These are phyloP conservation scores for Populus trichocarpa DNA, from an alignment of 441 rosid genomes.

Conservation along the genomic window DNA sequence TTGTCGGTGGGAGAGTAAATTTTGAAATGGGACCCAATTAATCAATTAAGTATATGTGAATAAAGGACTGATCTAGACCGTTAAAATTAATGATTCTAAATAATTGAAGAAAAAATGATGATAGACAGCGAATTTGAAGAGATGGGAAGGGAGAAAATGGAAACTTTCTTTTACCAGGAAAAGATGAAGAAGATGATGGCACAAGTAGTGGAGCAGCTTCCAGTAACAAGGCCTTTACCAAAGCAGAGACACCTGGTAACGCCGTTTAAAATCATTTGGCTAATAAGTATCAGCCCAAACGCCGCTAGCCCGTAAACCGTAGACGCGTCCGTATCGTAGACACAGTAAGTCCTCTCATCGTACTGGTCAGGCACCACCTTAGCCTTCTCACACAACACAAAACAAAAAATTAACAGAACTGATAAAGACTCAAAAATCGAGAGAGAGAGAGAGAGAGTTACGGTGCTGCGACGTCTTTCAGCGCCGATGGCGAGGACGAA, in stretches of 20 bases:
- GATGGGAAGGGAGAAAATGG: constrained; percentile 5
- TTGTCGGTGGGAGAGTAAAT: not conserved
- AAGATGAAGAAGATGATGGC: constrained; percentile 78
- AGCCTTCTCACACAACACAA: constrained; percentile 41
- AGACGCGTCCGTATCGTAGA: constrained; percentile 67
- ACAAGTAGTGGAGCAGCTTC: constrained; percentile 48
- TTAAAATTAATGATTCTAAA: not conserved
- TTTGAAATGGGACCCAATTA: not conserved
- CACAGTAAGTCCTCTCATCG: constrained; percentile 73
- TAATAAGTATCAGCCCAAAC: constrained; percentile 63
- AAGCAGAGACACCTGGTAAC: constrained; percentile 86
- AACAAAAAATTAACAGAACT: not conserved
- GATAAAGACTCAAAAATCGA: not conserved
- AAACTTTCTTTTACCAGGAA: constrained; percentile 57
- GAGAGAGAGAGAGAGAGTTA: constrained; percentile 18
- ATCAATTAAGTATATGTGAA: not conserved
- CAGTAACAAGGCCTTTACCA: constrained; percentile 70
- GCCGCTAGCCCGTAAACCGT: constrained; percentile 83
- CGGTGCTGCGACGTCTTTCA: constrained; percentile 90
- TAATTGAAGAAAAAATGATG: not conserved
- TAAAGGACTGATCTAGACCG: not conserved
- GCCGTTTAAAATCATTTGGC: constrained; percentile 66
- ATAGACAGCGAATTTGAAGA: not conserved
- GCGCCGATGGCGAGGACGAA: constrained; percentile 92
- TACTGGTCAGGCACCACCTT: constrained; percentile 60